Evolutionary conservation across 1,284 basidiomycete species (phyloP), one percentile per base, ranked within the genome.

Genomic region (Sanghuangporus sanghuang): DNA sequence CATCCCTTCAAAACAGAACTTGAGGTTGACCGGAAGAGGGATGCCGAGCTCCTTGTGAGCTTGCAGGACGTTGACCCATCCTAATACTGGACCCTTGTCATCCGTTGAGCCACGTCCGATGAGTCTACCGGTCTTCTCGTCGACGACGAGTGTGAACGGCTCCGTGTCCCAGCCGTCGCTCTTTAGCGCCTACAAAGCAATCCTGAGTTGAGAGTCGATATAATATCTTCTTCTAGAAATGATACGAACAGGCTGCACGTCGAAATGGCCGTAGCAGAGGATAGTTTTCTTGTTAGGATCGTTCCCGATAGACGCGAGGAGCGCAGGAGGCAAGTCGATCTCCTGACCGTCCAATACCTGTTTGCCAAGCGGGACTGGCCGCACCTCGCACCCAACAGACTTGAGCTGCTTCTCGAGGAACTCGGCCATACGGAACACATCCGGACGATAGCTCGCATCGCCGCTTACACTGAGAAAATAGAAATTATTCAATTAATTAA

Each of bases 1-100:
- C 97, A 99, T 99, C 7, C 96, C 95, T 76, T 99, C 96, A 72
- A 99, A 96, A 79, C 93, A 95, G 81, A 95, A 90, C 71, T 89
- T 87, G 69, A 99, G 77, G 77, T 99, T 99, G 61, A 99, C 96
- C 1, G 96, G 96, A 18, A 99, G 82, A 58, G 90, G 86, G 62
- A 90, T 80, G 48, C 85, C 83, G 55, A 88, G 84, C 66, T 87
- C 75, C 63, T 83, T 78, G 66, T 98, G 95, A 53, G 95, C 95
- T 72, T 98, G 90, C 61, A 98, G 81, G 58, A 95, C 90, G 74
- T 99, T 97, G 67, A 99, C 77, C 97, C 96, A 98, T 44, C 93
- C 96, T 54, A 98, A 77, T 52, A 96, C 81, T 6, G 93, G 93
- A 2, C 95, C 95, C 76, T 98, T 98, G 80, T 98, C 95, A 73